Conservation (phyloP, 2,329 filamentous ascomycete species). For the Fusarium anguioides region DNA sequence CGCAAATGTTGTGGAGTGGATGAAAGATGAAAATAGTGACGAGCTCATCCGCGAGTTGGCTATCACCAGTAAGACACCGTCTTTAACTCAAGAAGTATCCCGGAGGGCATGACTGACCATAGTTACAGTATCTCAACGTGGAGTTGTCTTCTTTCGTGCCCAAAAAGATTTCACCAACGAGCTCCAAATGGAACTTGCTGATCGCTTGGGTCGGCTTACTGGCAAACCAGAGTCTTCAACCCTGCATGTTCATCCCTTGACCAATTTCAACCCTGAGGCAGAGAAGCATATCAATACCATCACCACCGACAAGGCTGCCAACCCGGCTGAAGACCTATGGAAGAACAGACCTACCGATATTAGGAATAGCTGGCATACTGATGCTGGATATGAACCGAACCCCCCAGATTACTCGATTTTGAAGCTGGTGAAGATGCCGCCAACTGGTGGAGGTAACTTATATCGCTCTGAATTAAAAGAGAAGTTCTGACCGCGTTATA, state of each 20-base stretch:
- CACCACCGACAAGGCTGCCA: background rate
- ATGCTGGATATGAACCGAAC: constrained; percentile 2
- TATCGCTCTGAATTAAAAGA: no score
- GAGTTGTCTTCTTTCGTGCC: background rate
- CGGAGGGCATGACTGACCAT: background rate
- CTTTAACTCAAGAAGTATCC: no score
- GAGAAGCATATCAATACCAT: constrained; percentile 9
- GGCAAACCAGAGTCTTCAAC: background rate
- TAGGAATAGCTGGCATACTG: constrained; percentile 9
- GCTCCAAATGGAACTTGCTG: background rate
- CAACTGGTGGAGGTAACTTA: background rate
- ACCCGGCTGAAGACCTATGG: constrained; percentile 1
- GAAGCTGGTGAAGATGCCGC: background rate
- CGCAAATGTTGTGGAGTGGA: background rate
- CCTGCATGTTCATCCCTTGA: background rate
- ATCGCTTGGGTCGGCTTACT: background rate
- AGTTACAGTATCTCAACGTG: background rate
- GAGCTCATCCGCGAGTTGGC: background rate
- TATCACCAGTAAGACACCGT: background rate
- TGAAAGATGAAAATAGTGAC: background rate
- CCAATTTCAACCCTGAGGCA: background rate
- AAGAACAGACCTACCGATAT: constrained; percentile 5
- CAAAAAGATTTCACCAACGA: background rate
- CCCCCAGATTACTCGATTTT: constrained; percentile 2
- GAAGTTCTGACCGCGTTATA: background rate